Conservation (phyloP, 345 rosid genomes). For the Microthlaspi erraticum region DNA sequence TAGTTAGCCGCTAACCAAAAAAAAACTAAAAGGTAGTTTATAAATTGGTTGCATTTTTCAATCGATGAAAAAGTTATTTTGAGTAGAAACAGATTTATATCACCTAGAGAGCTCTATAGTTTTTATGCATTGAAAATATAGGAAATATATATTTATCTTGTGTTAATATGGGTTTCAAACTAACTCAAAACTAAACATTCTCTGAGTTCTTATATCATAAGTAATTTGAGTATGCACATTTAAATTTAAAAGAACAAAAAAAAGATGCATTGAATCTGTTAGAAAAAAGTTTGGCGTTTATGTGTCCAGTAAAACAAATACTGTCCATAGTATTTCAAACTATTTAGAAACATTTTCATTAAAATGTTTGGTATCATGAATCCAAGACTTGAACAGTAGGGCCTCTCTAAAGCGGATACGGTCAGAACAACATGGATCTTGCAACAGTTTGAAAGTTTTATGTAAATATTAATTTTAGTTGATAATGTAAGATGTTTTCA, state of each 20-base stretch:
- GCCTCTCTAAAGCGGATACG: neutral
- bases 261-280: constrained; percentile 5
- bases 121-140: too few relatives aligned
- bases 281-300: neutral
- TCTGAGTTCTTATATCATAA: constrained; percentile 3
- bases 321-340: constrained; percentile 29
- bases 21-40: too few relatives aligned
- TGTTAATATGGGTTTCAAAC: constrained; percentile 7
- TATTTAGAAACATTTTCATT: neutral
- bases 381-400: neutral
- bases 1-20: too few relatives aligned
- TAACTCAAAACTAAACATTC: neutral
- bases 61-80: too few relatives aligned
- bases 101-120: neutral
- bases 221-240: constrained; percentile 10
- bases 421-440: neutral
- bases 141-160: too few relatives aligned
- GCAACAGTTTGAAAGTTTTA: neutral
- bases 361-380: neutral
- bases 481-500: neutral
- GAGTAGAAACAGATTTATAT: neutral
- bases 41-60: neutral
- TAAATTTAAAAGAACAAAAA: constrained; percentile 2
- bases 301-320: constrained; percentile 19
- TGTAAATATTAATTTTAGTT: neutral